These are phyloP conservation scores for Psidium guajava DNA, from an alignment of 345 rosid genomes.

Conservation along the genomic window DNA sequence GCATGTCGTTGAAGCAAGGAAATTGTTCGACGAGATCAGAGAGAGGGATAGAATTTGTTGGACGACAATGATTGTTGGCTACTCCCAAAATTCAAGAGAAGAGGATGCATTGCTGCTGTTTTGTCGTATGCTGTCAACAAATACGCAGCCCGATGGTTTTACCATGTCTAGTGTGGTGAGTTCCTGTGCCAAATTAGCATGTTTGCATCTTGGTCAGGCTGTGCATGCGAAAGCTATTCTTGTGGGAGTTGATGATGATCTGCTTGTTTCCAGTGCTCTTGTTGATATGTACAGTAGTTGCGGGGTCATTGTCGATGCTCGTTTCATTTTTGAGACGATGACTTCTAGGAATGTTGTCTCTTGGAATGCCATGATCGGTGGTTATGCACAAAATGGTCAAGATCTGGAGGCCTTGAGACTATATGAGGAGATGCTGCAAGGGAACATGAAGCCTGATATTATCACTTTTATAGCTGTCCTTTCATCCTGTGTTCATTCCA, in stretches of 20 bases:
- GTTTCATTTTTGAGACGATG: conserved; percentile 25
- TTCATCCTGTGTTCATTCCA: conserved; percentile 46
- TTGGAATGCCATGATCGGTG: conserved; percentile 54
- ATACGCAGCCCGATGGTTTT: conserved; percentile 30
- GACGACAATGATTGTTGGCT: conserved; percentile 52
- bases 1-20: conserved; percentile 17
- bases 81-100: conserved; percentile 39
- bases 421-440: conserved; percentile 31
- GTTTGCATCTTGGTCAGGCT: conserved; percentile 32
- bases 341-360: conserved; percentile 27
- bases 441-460: conserved; percentile 33
- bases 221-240: conserved; percentile 36
- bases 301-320: conserved; percentile 35
- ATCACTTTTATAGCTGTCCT: conserved; percentile 45
- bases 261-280: conserved; percentile 48
- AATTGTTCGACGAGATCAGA: conserved; percentile 18
- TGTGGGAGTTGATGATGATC: conserved; percentile 27
- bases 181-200: conserved; percentile 48
- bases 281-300: conserved; percentile 51
- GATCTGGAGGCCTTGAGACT: conserved; percentile 39
- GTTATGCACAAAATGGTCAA: conserved; percentile 46
- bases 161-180: conserved; percentile 40
- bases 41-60: conserved; percentile 48
- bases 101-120: conserved; percentile 42
- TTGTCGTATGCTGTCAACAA: conserved; percentile 23